Base-by-base conservation (phyloP, 2,329 filamentous ascomycete species). In the Aspergillus awamori region DNA sequence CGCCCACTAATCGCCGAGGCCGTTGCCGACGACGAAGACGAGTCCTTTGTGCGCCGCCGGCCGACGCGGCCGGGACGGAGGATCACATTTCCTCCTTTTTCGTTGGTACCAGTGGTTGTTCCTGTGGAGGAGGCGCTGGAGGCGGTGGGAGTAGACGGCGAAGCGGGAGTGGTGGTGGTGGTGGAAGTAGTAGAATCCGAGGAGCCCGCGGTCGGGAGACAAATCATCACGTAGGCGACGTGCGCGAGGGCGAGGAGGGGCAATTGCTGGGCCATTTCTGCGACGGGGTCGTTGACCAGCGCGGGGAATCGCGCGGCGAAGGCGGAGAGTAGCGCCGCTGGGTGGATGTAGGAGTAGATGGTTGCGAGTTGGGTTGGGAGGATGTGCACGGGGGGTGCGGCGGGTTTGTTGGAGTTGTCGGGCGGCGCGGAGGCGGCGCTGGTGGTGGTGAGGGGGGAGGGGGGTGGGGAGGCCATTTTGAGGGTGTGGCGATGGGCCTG, bases 261-360 rank as follows among this genome's bases (percentile, higher is more conserved):
- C 2, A 94, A 78, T 2, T 87, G 81, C 30, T 74, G 82, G 13
- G 84, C 75, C 39, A 96, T 83, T 6, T 88, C 84, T 15, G 83
- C 77, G 2, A 89, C 84, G 0, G 93, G 91, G 65, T 93, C 85
- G 15, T 82, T 80, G 28, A 96, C 89, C 26, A 96, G 81, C 17
- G 83, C 78, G 38, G 79, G 74, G 76, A 96, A 94, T 41, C 84
- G 84, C 64, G 85, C 72, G 49, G 84, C 82, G 72, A 89, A 88
- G 38, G 89, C 77, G 8, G 83, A 83, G 30, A 91, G 82, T 30
- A 96, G 81, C 10, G 92, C 76, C 26, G 84, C 76, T 0, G 91
- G 89, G 67, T 96, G 90, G 20, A 87, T 75, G 70, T 91, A 83
- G 11, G 88, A 86, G 71, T 89, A 84, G 22, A 84, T 73, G 54